Evolutionary conservation across 73 alveolate species (phyloP).

Genomic region (Paraurostyla sp.): DNA sequence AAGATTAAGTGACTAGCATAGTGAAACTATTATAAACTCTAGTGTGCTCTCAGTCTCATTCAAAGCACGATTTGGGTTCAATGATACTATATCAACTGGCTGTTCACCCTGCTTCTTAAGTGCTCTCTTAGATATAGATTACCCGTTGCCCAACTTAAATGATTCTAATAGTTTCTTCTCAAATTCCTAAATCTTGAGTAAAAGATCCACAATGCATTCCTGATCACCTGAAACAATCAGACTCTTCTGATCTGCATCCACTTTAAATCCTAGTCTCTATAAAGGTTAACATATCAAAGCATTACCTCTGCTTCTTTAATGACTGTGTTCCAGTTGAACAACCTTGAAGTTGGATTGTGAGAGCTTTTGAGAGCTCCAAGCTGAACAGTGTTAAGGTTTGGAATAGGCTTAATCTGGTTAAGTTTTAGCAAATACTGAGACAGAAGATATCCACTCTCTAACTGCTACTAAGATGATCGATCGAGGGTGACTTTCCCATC

Average conservation of each 20-base stretch:
- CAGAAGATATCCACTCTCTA: slow-evolving; percentile 26
- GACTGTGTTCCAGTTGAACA: slow-evolving; percentile 38
- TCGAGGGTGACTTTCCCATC: slow-evolving; percentile 12
- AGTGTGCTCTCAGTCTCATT: slow-evolving; percentile 66
- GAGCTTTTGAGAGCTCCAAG: slow-evolving; percentile 33
- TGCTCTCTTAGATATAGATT: not conserved
- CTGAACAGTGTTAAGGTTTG: not conserved
- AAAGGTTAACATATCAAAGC: not conserved
- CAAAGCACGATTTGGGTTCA: slow-evolving; percentile 32
- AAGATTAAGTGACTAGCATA: slow-evolving; percentile 57
- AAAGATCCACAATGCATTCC: slow-evolving; percentile 6
- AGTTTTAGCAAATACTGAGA: slow-evolving; percentile 9
- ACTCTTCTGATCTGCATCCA: slow-evolving; percentile 40
- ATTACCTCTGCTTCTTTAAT: slow-evolving; percentile 33
- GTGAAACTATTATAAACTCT: slow-evolving; percentile 61
- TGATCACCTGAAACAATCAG: slow-evolving; percentile 50
- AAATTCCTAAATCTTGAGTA: not conserved
- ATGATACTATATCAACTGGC: slow-evolving; percentile 54
- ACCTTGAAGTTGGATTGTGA: slow-evolving; percentile 28
- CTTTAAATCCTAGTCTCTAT: slow-evolving; percentile 5
- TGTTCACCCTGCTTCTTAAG: slow-evolving; percentile 12
- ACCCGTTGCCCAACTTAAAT: not conserved
- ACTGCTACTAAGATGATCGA: not conserved
- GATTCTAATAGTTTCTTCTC: slow-evolving; percentile 6
- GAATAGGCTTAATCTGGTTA: slow-evolving; percentile 35